Evolutionary conservation across 2,329 filamentous ascomycete species (phyloP), one percentile per base, ranked within the genome.

Genomic region (Moelleriella libera): DNA sequence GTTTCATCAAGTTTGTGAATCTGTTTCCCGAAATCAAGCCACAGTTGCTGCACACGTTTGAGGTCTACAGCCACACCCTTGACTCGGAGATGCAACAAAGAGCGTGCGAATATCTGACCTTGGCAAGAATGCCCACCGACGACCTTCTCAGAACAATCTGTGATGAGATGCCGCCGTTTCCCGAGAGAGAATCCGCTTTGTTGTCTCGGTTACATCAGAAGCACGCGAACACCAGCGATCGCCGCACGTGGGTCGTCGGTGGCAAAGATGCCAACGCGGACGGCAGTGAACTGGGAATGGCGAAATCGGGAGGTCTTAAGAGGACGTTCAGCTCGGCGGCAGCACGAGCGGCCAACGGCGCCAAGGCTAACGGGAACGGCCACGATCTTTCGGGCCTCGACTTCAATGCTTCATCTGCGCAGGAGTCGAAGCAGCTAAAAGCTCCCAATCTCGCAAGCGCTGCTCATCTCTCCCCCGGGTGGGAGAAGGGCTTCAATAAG

Each of bases 81-180:
- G 92, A 98, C 63, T 87, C 92, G 0, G 92, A 98, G 63, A 72
- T 98, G 54, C 92, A 98, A 63, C 92, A 98, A 68, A 75, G 92
- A 66, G 90, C 92, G 11, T 98, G 88, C 67, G 92, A 98, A 63
- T 98, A 97, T 63, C 72, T 96, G 50, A 81, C 85, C 0, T 72
- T 98, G 52, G 88, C 88, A 14, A 89, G 78, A 34, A 75, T 94
- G 62, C 85, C 88, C 0, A 88, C 87, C 0, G 92, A 98, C 57
- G 89, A 97, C 54, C 75, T 98, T 6, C 72, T 98, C 10, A 80
- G 92, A 46, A 97, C 92, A 0, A 82, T 98, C 5, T 95, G 89
- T 63, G 92, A 98, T 57, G 92, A 98, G 63, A 98, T 98, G 94
- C 92, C 92, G 2, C 89, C 92, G 0, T 98, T 97, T 67, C 94